phyloP scores from a whole-genome alignment of 768 basidiomycete species.

The Aureoboletus auriporus region DNA sequence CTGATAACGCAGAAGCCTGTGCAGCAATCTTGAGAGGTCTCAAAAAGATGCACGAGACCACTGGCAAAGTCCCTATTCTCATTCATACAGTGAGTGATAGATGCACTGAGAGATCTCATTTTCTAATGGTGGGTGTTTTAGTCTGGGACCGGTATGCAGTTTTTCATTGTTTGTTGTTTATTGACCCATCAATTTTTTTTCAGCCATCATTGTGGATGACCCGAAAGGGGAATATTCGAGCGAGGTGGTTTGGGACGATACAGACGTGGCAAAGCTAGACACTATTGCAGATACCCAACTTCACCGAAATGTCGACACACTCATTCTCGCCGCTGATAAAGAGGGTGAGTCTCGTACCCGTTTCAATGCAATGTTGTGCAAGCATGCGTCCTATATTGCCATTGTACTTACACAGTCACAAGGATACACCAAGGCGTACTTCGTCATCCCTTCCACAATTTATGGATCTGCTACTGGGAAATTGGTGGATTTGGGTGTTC shows the following conservation, averaged over 20 bases:
- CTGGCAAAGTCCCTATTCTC: slow-evolving; percentile 42
- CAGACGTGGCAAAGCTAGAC: slow-evolving; percentile 43
- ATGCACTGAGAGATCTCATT: neutral
- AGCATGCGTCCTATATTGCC: too few relatives aligned
- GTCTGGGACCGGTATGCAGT: slow-evolving; percentile 47
- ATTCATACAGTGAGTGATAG: slow-evolving; percentile 56
- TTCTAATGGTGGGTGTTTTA: slow-evolving; percentile 17
- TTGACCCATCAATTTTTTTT: neutral
- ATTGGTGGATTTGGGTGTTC: slow-evolving; percentile 40
- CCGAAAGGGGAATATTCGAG: slow-evolving; percentile 38
- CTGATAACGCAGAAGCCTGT: slow-evolving; percentile 44
- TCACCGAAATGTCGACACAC: slow-evolving; percentile 51
- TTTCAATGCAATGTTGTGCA: too few relatives aligned
- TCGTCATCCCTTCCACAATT: slow-evolving; percentile 54
- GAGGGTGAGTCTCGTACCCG: slow-evolving; percentile 32
- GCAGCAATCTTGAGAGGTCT: slow-evolving; percentile 49
- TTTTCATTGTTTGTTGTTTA: neutral
- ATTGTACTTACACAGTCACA: neutral
- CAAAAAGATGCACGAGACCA: slow-evolving; percentile 41
- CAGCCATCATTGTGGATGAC: slow-evolving; percentile 43
- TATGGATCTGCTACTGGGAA: slow-evolving; percentile 50
- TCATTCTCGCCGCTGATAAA: slow-evolving; percentile 44
- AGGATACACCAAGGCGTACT: slow-evolving; percentile 31
- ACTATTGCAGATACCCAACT: slow-evolving; percentile 39
- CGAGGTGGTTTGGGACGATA: slow-evolving; percentile 46